Evolutionary conservation across 129 eudicot genomes (phyloP).

Genomic region (sunflower (Helianthus annuus)): HanXRQr2.0-SUNRISE NC_035435.2:67885132-67885631

Average conservation of each 20-base stretch:
- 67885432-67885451: slow-evolving; percentile 66
- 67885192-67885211: background rate
- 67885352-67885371: background rate
- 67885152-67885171: background rate
- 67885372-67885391: slow-evolving; percentile 66
- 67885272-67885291: background rate
- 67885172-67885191: background rate
- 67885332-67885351: background rate
- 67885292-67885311: background rate
- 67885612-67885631: slow-evolving; percentile 96
- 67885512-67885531: slow-evolving; percentile 37
- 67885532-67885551: slow-evolving; percentile 31
- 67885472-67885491: slow-evolving; percentile 94
- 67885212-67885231: background rate
- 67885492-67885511: slow-evolving; percentile 77
- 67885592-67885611: slow-evolving; percentile 77
- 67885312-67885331: background rate
- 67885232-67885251: background rate
- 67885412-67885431: slow-evolving; percentile 64
- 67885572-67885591: slow-evolving; percentile 67
- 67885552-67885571: slow-evolving; percentile 49
- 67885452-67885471: slow-evolving; percentile 81
- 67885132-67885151: too few relatives aligned
- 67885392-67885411: slow-evolving; percentile 85
- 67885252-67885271: background rate